A percentile compares a stretch with the other conserved stretches of the same genome.
Evolutionary conservation across 73 alveolate genomes (phyloP).

Genomic region (Paramecium tetraurelia): DNA sequence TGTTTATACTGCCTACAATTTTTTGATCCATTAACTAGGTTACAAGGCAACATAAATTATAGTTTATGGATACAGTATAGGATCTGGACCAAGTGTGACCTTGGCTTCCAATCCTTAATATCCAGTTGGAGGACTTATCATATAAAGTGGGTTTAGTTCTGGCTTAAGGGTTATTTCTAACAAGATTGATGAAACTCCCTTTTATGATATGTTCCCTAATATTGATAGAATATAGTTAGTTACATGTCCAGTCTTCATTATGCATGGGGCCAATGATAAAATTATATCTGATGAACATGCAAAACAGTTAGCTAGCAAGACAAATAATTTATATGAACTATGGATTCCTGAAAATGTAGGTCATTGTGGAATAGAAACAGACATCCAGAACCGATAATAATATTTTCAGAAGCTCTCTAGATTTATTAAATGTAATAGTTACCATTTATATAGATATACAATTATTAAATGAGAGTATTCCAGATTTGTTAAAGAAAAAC

Average conservation of each 20-base stretch:
- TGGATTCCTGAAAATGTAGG: slow-evolving; percentile 59
- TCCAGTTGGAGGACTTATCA: slow-evolving; percentile 52
- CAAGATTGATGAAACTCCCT: not conserved
- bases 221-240: slow-evolving; percentile 40
- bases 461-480: not conserved
- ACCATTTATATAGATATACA: not conserved
- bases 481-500: not conserved
- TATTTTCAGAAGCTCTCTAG: slow-evolving; percentile 35
- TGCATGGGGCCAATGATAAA: slow-evolving; percentile 54
- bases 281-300: slow-evolving; percentile 42
- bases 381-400: not conserved
- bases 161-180: slow-evolving; percentile 46
- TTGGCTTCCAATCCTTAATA: slow-evolving; percentile 50
- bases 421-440: not conserved
- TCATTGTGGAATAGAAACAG: slow-evolving; percentile 62
- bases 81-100: slow-evolving; percentile 55
- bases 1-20: slow-evolving; percentile 65
- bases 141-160: slow-evolving; percentile 46
- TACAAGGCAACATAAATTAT: slow-evolving; percentile 32
- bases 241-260: slow-evolving; percentile 50
- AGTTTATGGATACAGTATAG: slow-evolving; percentile 56
- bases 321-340: not conserved
- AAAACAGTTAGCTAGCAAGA: not conserved
- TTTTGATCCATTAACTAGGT: slow-evolving; percentile 20
- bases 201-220: slow-evolving; percentile 53